A percentile compares a stretch with the other conserved stretches of the same genome.
Evolutionary conservation across 2,329 filamentous ascomycete genomes (phyloP).

Genomic region (Grosmannia huntii): DNA sequence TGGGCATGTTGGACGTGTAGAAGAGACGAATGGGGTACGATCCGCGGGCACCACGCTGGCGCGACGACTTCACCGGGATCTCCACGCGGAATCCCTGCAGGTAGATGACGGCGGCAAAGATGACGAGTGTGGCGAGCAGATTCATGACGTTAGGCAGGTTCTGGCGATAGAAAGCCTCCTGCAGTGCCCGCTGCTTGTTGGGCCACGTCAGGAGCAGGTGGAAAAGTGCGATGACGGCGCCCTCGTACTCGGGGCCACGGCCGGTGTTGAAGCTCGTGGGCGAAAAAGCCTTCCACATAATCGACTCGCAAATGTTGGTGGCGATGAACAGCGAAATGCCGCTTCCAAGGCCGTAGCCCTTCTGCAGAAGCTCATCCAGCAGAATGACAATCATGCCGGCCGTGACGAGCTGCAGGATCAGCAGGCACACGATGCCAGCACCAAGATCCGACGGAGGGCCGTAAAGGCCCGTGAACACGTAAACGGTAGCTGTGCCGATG

Average conservation of each 20-base stretch:
- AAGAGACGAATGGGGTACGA: constrained; percentile 98
- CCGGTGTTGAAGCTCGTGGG: constrained; percentile 99
- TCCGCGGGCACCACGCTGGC: constrained; percentile 95
- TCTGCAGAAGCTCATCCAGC: constrained; percentile 96
- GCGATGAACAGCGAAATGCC: constrained; percentile 99
- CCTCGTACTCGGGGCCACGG: constrained; percentile 97
- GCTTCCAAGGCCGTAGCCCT: constrained; percentile 96
- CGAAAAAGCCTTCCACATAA: constrained; percentile 99
- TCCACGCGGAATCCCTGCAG: constrained; percentile 98
- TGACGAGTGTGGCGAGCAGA: constrained; percentile 78
- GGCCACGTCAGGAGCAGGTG: constrained; percentile 97
- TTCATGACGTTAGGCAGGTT: constrained; percentile 99
- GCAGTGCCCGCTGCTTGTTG: constrained; percentile 97
- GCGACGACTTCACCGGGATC: constrained; percentile 98
- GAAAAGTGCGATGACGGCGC: constrained; percentile 93
- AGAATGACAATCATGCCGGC: constrained; percentile 98
- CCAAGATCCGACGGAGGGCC: constrained; percentile 93
- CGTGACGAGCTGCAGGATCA: constrained; percentile 95
- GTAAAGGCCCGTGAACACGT: constrained; percentile 96
- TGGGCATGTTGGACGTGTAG: constrained; percentile 99
- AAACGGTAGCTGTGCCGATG: constrained; percentile 94
- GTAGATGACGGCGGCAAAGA: constrained; percentile 98
- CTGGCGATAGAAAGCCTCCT: constrained; percentile 98
- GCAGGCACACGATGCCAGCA: constrained; percentile 93
- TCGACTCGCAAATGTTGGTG: constrained; percentile 99